phyloP scores from a whole-genome alignment of 225 moss, liverwort and hornwort genomes.

The Ulota crispa region DNA sequence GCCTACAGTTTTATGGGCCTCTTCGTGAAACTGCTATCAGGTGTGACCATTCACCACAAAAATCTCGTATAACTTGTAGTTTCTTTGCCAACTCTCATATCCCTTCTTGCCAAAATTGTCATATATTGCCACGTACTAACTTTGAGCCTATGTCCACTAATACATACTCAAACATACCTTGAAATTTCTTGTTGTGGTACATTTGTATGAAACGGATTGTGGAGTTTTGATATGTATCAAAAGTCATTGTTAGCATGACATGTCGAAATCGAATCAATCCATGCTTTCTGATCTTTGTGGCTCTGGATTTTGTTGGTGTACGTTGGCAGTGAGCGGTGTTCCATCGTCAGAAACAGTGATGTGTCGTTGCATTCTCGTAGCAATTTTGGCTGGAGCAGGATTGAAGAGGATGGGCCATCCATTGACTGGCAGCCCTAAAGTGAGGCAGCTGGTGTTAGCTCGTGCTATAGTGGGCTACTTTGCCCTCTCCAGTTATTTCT shows the following conservation, averaged over 20 bases:
- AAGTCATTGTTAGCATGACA: neutral
- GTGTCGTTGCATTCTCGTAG: conserved; percentile 65
- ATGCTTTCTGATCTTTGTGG: neutral
- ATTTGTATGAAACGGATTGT: neutral
- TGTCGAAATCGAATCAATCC: neutral
- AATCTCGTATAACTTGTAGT: neutral
- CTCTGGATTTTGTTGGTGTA: conserved; percentile 5
- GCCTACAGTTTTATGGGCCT: conserved; percentile 79
- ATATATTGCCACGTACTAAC: neutral
- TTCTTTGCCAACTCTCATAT: neutral
- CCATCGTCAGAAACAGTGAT: conserved; percentile 75
- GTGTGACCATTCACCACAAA: conserved; percentile 21
- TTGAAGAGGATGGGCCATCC: conserved; percentile 71
- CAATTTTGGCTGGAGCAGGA: conserved; percentile 62
- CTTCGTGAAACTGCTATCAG: conserved; percentile 71
- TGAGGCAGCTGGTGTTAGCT: conserved; percentile 66
- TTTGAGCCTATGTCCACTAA: too few relatives aligned
- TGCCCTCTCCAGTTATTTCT: conserved; percentile 70
- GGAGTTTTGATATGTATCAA: neutral
- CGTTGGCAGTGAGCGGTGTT: conserved; percentile 57
- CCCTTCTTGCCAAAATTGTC: neutral
- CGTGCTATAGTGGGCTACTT: conserved; percentile 70
- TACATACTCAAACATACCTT: neutral
- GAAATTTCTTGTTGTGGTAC: neutral
- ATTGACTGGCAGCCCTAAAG: conserved; percentile 60